Evolutionary conservation across 1,139 yeast genomes (phyloP), one percentile per base, ranked within the genome.

Genomic region (Pichia norvegensis): DNA sequence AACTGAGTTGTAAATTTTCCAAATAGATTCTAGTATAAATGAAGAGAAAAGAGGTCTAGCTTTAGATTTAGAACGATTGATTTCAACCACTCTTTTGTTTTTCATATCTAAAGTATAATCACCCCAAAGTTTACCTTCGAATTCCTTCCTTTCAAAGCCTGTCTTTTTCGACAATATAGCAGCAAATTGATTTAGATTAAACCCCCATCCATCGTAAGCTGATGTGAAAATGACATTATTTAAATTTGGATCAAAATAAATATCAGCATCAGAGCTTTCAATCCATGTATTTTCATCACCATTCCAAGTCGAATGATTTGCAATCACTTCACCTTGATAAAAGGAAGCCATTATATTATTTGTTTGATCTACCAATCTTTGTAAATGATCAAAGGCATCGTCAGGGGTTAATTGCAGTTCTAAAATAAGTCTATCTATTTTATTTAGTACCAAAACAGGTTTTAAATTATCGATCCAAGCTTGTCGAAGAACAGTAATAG

Each of bases 131-230:
- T 92, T 88, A 58, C 85, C 85, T 50, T 84, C 80, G 41, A 94
- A 72, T 47, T 79, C 87, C 31, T 78, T 76, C 50, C 88, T 80
- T 52, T 87, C 85, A 55, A 92, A 84, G 0, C 96, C 97, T 33
- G 92, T 69, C 58, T 87, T 88, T 36, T 79, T 78, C 66, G 84
- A 94, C 60, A 87, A 87, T 36, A 94, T 79, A 48, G 85, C 81
- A 6, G 97, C 86, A 66, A 92, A 85, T 50, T 94, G 95, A 48
- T 85, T 79, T 36, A 94, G 72, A 43, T 88, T 85, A 64, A 94
- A 94, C 0, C 97, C 98, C 98, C 98, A 94, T 4, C 97, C 97
- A 65, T 92, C 98, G 22, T 85, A 72, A 0, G 98, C 98, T 37
- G 95, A 83, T 1, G 96, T 90, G 68, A 94, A 92, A 1, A 94